Evolutionary conservation across 768 basidiomycete species (phyloP).

Genomic region (Suillus luteus): DNA sequence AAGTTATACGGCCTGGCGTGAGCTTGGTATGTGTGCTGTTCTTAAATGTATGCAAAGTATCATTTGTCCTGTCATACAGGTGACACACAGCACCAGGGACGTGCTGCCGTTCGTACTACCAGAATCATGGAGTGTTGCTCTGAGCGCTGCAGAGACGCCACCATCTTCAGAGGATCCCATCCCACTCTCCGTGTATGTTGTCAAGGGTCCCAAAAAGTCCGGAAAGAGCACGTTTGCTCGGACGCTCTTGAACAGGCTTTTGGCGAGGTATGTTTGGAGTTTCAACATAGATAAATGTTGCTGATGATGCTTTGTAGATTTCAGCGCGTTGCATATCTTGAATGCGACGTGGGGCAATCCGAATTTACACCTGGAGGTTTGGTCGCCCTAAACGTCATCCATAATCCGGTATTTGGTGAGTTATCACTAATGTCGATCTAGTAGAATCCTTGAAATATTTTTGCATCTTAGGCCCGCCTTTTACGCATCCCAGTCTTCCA

Average conservation of each 20-base stretch:
- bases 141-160: conserved; percentile 18
- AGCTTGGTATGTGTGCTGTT: conserved; percentile 50
- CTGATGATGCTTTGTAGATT: conserved; percentile 47
- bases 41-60: conserved; percentile 41
- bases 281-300: not conserved
- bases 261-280: conserved; percentile 47
- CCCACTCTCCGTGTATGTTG: conserved; percentile 49
- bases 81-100: conserved; percentile 30
- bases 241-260: conserved; percentile 68
- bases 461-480: conserved; percentile 69
- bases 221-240: conserved; percentile 92
- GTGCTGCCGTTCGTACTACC: conserved; percentile 38
- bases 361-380: conserved; percentile 90
- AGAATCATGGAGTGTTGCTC: conserved; percentile 37
- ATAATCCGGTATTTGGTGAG: conserved; percentile 69
- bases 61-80: conserved; percentile 25
- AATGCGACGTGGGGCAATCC: conserved; percentile 92
- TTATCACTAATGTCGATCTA: not conserved
- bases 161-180: conserved; percentile 17
- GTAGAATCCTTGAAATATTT: not conserved
- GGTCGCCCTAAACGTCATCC: conserved; percentile 76
- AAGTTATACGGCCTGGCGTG: conserved; percentile 21
- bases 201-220: conserved; percentile 84
- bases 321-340: conserved; percentile 83
- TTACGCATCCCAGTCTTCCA: conserved; percentile 79